Base-by-base conservation (phyloP, 257 asterid species). In the Leptodermis oblonga region DNA sequence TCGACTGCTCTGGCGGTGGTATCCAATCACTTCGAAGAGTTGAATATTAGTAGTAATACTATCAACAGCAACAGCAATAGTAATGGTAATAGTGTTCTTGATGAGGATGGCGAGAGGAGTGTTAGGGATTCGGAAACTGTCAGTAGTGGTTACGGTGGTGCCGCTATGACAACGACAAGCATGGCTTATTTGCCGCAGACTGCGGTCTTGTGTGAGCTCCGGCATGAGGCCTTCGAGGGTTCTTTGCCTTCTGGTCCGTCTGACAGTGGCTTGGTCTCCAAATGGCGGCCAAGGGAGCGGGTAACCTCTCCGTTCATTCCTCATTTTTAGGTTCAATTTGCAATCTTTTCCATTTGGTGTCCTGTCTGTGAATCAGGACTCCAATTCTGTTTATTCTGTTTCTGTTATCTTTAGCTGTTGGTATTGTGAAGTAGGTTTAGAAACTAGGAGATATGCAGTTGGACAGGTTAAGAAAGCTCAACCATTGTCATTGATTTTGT, bases 261-360 rank as follows among this genome's bases (percentile, higher is more conserved):
- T 23, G 97, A 94, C 71, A 87, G 91, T 62, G 99, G 99, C 20
- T 70, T 91, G 70, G 96, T 94, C 71, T 91, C 96, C 62, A 94
- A 87, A 82, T 94, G 99, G 99, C 78, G 96, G 73, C 98, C 99
- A 2, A 78, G 83, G 72, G 99, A 91, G 65, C 82, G 96, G 78
- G 99, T 91, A 87, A 83, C 87, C 76, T 66, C 71, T 60, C 31
- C 48, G 14, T 55, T 11, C 7, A 28, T 37, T 37, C 45, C 51
- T 59, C 34, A 14, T 22, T 65, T 46, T 41, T 65, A 49, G 60
- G 15, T 48, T 60, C 30, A 30, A 61, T 17, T 25, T 14, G 37
- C 51, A 15, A 58, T 59, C 23, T 22, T 28, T 70, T 54, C 25
- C 14, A 5, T 67, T 53, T 51, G 31, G 23, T 67, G 34, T 4